These are phyloP conservation scores for Pinus tabuliformis DNA, from an alignment of 75 land plant species.

Conservation along the genomic window DNA sequence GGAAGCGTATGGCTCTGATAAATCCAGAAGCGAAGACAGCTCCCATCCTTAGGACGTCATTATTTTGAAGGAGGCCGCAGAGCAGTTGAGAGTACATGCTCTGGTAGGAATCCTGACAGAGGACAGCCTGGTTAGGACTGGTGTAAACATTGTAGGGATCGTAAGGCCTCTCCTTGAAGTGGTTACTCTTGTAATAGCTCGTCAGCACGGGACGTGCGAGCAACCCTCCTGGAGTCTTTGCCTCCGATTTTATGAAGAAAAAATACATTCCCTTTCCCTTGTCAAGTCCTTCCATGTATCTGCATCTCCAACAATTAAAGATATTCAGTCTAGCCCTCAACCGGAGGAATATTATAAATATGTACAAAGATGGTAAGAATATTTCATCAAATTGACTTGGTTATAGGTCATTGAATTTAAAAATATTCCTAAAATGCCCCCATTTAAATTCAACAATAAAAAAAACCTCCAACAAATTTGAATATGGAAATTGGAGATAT, in stretches of 20 bases:
- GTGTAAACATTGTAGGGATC: conserved; percentile 27
- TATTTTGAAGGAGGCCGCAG: conserved; percentile 28
- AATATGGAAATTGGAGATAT: too few relatives aligned
- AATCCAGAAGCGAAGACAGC: conserved; percentile 34
- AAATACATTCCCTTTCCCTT: conserved; percentile 36
- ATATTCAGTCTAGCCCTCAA: too few relatives aligned
- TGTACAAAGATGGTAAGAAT: not conserved
- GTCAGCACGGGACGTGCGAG: conserved; percentile 24
- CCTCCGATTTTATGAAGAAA: conserved; percentile 24
- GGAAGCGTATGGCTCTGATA: conserved; percentile 21
- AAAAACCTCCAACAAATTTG: not conserved
- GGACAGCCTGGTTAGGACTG: conserved; percentile 27
- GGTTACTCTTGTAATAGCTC: conserved; percentile 25
- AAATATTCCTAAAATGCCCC: too few relatives aligned
- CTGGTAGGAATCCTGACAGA: conserved; percentile 32
- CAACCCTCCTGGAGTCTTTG: conserved; percentile 27
- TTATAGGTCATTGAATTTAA: too few relatives aligned
- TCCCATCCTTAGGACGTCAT: conserved; percentile 21
- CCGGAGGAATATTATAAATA: too few relatives aligned
- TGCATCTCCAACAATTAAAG: not conserved
- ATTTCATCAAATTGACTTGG: too few relatives aligned
- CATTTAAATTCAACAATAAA: too few relatives aligned
- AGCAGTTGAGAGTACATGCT: conserved; percentile 50
- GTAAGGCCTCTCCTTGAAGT: conserved; percentile 18
- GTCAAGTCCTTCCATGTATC: conserved; percentile 25